A percentile compares a stretch with the other conserved stretches of the same genome.
phyloP scores from a whole-genome alignment of 192 early-diverging fungal species.

The Funneliformis mosseae region DNA sequence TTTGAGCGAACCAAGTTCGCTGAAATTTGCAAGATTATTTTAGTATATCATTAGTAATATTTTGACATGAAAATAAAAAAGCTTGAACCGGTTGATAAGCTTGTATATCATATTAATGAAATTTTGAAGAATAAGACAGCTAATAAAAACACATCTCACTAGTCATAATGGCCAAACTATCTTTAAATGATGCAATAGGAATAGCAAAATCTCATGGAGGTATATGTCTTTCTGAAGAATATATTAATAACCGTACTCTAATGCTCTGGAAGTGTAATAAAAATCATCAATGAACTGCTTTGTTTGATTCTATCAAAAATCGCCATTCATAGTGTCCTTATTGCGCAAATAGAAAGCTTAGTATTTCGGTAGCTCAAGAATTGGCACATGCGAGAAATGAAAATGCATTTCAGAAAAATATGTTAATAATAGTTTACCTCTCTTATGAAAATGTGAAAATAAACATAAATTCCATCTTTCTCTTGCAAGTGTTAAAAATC shows the following conservation, averaged over 20 bases:
- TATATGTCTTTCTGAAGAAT: neutral
- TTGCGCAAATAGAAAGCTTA: conserved; percentile 10
- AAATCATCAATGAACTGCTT: neutral
- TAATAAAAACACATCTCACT: too few species aligned
- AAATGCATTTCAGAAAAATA: neutral
- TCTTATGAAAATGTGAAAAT: conserved; percentile 8
- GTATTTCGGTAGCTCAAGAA: conserved; percentile 5
- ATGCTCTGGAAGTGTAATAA: neutral
- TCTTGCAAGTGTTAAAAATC: conserved; percentile 9
- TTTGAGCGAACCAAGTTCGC: too few species aligned
- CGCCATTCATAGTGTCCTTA: neutral
- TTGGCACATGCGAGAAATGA: neutral
- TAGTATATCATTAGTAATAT: too few species aligned
- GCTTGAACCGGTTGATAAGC: too few species aligned
- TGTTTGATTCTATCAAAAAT: conserved; percentile 6
- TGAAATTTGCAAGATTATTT: too few species aligned
- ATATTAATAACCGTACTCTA: neutral
- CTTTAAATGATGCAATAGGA: neutral
- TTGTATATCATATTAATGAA: too few species aligned
- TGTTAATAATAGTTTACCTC: neutral
- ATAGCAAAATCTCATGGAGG: neutral
- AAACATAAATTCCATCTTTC: conserved; percentile 13
- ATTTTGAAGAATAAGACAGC: too few species aligned
- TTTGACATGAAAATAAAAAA: too few species aligned
- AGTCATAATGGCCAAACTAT: too few species aligned